These are phyloP conservation scores for Babesia ovata DNA, from an alignment of 169 alveolate species.

Conservation along the genomic window DNA sequence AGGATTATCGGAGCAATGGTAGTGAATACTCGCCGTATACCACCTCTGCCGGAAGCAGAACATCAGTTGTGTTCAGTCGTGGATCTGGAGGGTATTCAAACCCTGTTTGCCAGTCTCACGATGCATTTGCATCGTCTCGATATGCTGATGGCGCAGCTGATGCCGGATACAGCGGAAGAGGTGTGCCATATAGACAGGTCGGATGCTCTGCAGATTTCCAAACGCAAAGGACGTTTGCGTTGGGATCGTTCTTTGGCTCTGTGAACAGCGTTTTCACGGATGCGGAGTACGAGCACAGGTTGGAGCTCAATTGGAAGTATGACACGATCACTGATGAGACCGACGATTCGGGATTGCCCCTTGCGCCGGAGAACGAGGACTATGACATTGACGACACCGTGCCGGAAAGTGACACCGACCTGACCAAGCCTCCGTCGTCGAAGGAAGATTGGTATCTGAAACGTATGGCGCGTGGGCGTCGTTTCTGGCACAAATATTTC, in stretches of 20 bases:
- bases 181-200: neutral
- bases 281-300: constrained; percentile 35
- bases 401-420: constrained; percentile 23
- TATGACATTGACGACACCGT: constrained; percentile 46
- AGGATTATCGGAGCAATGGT: too few species aligned
- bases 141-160: neutral
- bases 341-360: constrained; percentile 51
- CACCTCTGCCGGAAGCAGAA: too few species aligned
- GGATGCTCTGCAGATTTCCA: neutral
- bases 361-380: constrained; percentile 64
- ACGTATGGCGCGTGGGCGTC: constrained; percentile 51
- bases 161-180: neutral
- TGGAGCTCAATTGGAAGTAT: constrained; percentile 27
- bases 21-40: too few species aligned
- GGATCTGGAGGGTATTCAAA: too few species aligned
- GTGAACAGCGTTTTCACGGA: constrained; percentile 32
- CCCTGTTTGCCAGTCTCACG: neutral
- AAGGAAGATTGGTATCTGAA: constrained; percentile 64
- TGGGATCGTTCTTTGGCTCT: constrained; percentile 33
- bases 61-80: too few species aligned
- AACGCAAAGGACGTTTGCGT: constrained; percentile 1
- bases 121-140: neutral
- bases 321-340: constrained; percentile 26
- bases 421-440: constrained; percentile 40
- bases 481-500: constrained; percentile 64